Evolutionary conservation across 805 yeast species (phyloP), one percentile per base, ranked within the genome.

Genomic region (Komagataella kurtzmanii): DNA sequence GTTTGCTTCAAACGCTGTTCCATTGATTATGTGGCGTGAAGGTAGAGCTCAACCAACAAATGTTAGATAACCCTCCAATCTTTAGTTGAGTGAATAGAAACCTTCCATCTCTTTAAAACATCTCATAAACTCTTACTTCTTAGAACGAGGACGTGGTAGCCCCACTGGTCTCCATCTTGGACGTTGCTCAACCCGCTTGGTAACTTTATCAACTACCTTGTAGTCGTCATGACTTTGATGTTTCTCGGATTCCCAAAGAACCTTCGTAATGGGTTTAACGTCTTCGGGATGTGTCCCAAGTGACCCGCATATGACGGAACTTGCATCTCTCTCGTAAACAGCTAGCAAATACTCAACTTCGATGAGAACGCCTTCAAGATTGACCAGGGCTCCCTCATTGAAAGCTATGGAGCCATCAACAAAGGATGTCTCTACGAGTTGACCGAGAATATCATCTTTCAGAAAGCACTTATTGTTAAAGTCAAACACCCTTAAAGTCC

Each of bases 1-100:
- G 48, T 77, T 80, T 62, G 74, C 79, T 3, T 77, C 84, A 10
- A 80, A 80, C 62, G 80, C 81, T 36, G 74, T 80, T 46, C 85
- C 85, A 8, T 62, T 80, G 48, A 58, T 80, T 58, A 75, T 77
- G 62, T 73, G 71, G 62, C 67, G 75, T 54, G 71, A 70, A 30
- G 40, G 40, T 14, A 30, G 40, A 30, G 40, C 40, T 30, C 8
- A 10, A 4, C 40, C 50, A 63, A 66, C 50, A 64, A 72, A 53
- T 67, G 67, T 53, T 63, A 57, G 43, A 56, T 53, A 14, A 10
- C 1, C 5, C 10, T 30, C 40, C 12, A 30, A 30, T 30, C 40
- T 10, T 30, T 30, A 30, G 40, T 21, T 30, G 40, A 30, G 40
- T 30, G 40, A 30, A 30, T 30, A 30, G 5, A 30, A 30, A 30